Evolutionary conservation across 352 stramenopile species (phyloP).

Genomic region (Pythium dissimile): DNA sequence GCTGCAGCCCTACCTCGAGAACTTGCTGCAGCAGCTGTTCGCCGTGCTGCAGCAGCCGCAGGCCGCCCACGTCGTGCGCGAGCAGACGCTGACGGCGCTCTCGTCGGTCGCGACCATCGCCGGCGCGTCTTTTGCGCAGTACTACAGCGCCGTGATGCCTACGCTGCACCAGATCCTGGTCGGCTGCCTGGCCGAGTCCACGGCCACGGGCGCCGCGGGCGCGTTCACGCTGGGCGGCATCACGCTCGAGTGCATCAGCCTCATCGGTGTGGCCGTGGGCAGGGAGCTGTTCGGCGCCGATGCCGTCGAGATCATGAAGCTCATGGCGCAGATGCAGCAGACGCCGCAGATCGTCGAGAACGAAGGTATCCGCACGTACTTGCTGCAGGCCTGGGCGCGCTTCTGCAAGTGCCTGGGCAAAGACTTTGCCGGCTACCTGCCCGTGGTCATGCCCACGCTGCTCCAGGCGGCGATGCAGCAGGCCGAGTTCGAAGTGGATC

Average conservation of each 20-base stretch:
- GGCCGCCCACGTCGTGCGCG: slow-evolving; percentile 58
- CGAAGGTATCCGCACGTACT: slow-evolving; percentile 80
- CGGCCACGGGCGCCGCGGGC: slow-evolving; percentile 30
- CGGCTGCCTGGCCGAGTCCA: slow-evolving; percentile 55
- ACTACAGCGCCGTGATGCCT: slow-evolving; percentile 74
- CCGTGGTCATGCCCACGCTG: slow-evolving; percentile 78
- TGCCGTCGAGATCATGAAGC: slow-evolving; percentile 69
- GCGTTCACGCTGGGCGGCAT: slow-evolving; percentile 82
- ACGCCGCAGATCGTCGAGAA: slow-evolving; percentile 74
- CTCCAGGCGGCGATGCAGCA: slow-evolving; percentile 75
- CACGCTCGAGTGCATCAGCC: slow-evolving; percentile 80
- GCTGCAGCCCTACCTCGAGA: slow-evolving; percentile 72
- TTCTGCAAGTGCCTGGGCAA: slow-evolving; percentile 73
- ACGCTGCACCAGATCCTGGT: slow-evolving; percentile 70
- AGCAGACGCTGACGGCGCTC: slow-evolving; percentile 80
- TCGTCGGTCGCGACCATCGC: slow-evolving; percentile 73
- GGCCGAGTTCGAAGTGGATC: slow-evolving; percentile 82
- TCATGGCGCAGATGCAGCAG: slow-evolving; percentile 86
- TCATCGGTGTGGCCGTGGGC: slow-evolving; percentile 75
- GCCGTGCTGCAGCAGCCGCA: slow-evolving; percentile 49
- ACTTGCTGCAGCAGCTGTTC: slow-evolving; percentile 66
- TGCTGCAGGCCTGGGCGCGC: slow-evolving; percentile 76
- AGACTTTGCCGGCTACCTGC: slow-evolving; percentile 78
- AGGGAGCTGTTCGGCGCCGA: slow-evolving; percentile 68
- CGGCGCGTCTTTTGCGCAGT: slow-evolving; percentile 57